Base-by-base conservation (phyloP, 139 green algal species). In the Diplosphaera chodatii region DNA sequence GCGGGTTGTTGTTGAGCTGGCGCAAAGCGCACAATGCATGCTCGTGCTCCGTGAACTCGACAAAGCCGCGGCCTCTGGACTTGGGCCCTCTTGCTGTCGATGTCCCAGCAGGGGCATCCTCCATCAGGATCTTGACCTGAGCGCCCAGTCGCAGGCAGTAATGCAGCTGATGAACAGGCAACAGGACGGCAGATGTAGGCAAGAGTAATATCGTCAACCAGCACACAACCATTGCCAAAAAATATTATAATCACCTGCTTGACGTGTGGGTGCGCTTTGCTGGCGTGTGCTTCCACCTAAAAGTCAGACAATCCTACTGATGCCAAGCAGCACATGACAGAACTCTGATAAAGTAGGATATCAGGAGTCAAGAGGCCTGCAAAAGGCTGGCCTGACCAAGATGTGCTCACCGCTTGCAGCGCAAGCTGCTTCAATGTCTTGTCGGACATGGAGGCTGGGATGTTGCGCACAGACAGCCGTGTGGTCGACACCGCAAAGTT, bases 1-100 rank as follows among this genome's bases (percentile, higher is more conserved):
- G 74, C 4, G 94, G 94, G 78, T 97, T 97, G 90, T 98, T 98
- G 87, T 98, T 98, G 48, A 98, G 83, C 76, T 95, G 86, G 28
- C 94, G 84, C 69, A 98, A 87, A 22, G 88, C 91, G 40, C 81
- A 88, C 29, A 98, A 79, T 1, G 94, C 92, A 65, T 98, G 92
- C 63, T 95, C 85, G 71, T 93, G 88, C 22, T 88, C 81, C 22
- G 40, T 69, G 64, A 98, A 97, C 84, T 98, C 94, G 27, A 97
- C 84, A 74, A 98, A 98, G 21, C 78, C 93, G 40, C 91, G 82
- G 25, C 93, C 94, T 32, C 82, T 81, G 23, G 74, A 83, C 55
- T 68, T 77, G 18, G 66, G 40, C 4, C 37, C 63, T 23, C 31
- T 16, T 22, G 18, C 55, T 21, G 63, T 15, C 37, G 28, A 72